Conservation (phyloP, 2,329 filamentous ascomycete species). For the Venturia aucupariae region DNA sequence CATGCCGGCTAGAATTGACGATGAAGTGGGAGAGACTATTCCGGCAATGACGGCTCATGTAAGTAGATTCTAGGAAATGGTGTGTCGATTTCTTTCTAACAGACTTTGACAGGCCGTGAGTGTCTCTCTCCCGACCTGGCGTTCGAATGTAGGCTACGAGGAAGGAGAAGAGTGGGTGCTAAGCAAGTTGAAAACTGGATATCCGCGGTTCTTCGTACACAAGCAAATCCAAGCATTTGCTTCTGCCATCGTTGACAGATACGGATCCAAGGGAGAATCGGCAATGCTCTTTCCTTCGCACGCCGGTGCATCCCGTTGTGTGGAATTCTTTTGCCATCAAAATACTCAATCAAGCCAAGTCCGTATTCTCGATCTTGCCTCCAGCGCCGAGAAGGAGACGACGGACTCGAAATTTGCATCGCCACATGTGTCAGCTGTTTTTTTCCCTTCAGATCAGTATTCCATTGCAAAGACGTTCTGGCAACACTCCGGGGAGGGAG, state of each 20-base stretch:
- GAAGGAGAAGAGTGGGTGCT: constrained; percentile 86
- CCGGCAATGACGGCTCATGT: constrained; percentile 16
- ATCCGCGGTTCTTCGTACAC: constrained; percentile 94
- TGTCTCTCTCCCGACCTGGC: constrained; percentile 91
- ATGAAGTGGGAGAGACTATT: constrained; percentile 14
- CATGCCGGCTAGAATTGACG: constrained; percentile 7
- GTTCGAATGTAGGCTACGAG: constrained; percentile 83
- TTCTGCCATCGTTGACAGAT: constrained; percentile 52
- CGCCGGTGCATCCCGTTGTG: constrained; percentile 60
- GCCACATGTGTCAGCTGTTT: constrained; percentile 43
- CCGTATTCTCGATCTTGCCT: constrained; percentile 49
- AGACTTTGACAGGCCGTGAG: constrained; percentile 71
- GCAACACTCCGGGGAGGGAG: constrained; percentile 90
- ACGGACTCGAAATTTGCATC: constrained; percentile 33
- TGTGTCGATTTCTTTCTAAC: not conserved
- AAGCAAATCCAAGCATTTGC: constrained; percentile 69
- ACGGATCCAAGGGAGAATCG: constrained; percentile 53
- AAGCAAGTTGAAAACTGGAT: constrained; percentile 76
- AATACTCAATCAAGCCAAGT: constrained; percentile 45
- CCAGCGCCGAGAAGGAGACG: constrained; percentile 20
- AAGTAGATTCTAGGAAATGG: not conserved
- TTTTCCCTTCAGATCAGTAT: constrained; percentile 61
- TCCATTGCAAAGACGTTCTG: constrained; percentile 86
- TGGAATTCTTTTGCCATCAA: constrained; percentile 59
- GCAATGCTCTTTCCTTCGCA: constrained; percentile 78